These are phyloP conservation scores for Vitis labrusca DNA, from an alignment of 164 flowering plant species.

Conservation along the genomic window DNA sequence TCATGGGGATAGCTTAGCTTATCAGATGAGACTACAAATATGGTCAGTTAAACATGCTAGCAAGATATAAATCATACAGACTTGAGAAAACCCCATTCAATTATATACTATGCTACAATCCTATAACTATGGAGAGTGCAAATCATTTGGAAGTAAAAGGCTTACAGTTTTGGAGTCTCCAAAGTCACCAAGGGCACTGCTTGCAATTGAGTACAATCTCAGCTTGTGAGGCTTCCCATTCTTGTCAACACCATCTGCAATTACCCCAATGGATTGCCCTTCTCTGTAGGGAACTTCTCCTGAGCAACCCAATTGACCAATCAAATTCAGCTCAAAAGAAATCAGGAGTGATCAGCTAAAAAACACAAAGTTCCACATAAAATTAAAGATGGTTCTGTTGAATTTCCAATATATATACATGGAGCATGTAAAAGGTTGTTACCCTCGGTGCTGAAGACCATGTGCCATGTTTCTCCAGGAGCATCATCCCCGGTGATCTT, in stretches of 20 bases:
- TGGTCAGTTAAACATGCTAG: neutral
- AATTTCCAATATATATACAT: neutral
- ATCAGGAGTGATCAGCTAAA: neutral
- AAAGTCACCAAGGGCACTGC: slow-evolving; percentile 98
- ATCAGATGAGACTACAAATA: neutral
- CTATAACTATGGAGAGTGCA: neutral
- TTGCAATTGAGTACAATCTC: slow-evolving; percentile 94
- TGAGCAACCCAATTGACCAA: slow-evolving; percentile 23
- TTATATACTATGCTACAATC: neutral
- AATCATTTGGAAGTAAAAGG: neutral
- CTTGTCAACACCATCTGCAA: slow-evolving; percentile 87
- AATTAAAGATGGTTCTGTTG: neutral
- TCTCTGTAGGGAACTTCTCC: slow-evolving; percentile 95
- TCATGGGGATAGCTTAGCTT: neutral
- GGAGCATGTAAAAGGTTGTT: neutral
- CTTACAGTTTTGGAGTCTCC: slow-evolving; percentile 98
- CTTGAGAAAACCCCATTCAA: neutral
- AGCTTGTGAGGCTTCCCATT: slow-evolving; percentile 97
- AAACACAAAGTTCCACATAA: neutral
- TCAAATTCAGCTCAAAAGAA: neutral
- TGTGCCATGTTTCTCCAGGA: slow-evolving; percentile 99
- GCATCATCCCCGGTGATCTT: slow-evolving; percentile 98
- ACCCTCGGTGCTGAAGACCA: slow-evolving; percentile 99
- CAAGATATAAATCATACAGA: slow-evolving; percentile 2
- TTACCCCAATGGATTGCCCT: slow-evolving; percentile 95